Conservation (phyloP, 73 alveolate species). For the Halteria grandinella region DNA sequence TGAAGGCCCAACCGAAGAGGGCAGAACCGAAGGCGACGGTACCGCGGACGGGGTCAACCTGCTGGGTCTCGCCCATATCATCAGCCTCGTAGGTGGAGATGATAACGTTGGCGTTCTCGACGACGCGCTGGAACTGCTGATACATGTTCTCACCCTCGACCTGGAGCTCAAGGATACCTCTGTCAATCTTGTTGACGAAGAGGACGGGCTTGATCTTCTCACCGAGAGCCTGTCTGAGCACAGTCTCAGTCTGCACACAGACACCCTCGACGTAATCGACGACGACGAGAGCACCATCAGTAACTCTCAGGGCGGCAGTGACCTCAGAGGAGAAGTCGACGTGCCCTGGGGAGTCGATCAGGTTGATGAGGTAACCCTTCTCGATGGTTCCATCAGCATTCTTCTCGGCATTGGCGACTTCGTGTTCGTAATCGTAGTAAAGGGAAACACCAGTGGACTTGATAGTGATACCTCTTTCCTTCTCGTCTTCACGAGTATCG, state of each 20-base stretch:
- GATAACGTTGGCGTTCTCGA: conserved; percentile 96
- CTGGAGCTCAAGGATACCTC: conserved; percentile 93
- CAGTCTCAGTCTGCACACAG: conserved; percentile 98
- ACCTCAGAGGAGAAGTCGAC: conserved; percentile 99
- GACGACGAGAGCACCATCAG: conserved; percentile 99
- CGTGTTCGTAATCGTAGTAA: conserved; percentile 90
- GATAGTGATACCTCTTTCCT: conserved; percentile 99
- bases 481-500: conserved; percentile 98
- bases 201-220: conserved; percentile 98
- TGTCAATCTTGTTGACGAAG: conserved; percentile 96
- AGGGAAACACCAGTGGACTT: conserved; percentile 99
- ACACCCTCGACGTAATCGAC: conserved; percentile 99
- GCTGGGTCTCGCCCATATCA: conserved; percentile 71
- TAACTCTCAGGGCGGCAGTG: conserved; percentile 98
- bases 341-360: conserved; percentile 99
- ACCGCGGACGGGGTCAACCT: conserved; percentile 92
- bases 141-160: conserved; percentile 93
- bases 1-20: conserved; percentile 98
- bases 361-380: conserved; percentile 88
- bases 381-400: conserved; percentile 10
- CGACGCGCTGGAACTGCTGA: conserved; percentile 88
- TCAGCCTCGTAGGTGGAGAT: conserved; percentile 65
- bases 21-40: conserved; percentile 99
- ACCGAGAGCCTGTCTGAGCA: conserved; percentile 96
- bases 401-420: conserved; percentile 62